A percentile compares a stretch with the other conserved stretches of the same genome.
Evolutionary conservation across 345 rosid species (phyloP).

Genomic region (Salix udensis): DNA sequence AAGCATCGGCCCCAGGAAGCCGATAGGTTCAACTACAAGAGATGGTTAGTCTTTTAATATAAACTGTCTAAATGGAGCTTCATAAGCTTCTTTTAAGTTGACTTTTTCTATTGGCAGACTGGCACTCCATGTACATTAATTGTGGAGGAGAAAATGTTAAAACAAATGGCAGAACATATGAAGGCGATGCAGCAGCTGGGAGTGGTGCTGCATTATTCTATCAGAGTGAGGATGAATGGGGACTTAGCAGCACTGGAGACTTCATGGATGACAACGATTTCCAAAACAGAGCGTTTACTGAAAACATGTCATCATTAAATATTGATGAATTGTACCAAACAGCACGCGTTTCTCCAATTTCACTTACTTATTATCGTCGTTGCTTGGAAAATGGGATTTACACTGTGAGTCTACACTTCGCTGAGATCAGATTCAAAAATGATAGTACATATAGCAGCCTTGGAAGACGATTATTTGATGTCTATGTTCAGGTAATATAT

Average conservation of each 20-base stretch:
- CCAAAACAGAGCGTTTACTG: background rate
- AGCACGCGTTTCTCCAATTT: constrained; percentile 16
- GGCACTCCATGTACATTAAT: constrained; percentile 10
- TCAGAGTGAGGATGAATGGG: constrained; percentile 12
- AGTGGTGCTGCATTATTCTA: constrained; percentile 16
- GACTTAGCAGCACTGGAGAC: constrained; percentile 25
- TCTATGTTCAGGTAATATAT: constrained; percentile 31
- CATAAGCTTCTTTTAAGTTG: background rate
- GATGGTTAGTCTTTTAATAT: background rate
- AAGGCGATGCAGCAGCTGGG: constrained; percentile 13
- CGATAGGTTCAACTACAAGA: too few species aligned
- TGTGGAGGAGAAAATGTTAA: constrained; percentile 15
- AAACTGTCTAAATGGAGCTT: background rate
- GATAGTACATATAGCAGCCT: constrained; percentile 17
- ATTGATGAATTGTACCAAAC: constrained; percentile 9
- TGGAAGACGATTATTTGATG: constrained; percentile 26
- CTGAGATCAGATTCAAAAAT: constrained; percentile 25
- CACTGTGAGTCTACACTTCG: constrained; percentile 28
- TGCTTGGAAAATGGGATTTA: constrained; percentile 25
- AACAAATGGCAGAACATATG: constrained; percentile 8
- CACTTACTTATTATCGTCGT: constrained; percentile 19
- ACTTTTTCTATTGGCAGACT: background rate
- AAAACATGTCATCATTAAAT: constrained; percentile 1
- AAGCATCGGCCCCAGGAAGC: too few species aligned
- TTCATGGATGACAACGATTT: constrained; percentile 15